Conservation (phyloP, 768 basidiomycete species). For the Boletus sp. region DNA sequence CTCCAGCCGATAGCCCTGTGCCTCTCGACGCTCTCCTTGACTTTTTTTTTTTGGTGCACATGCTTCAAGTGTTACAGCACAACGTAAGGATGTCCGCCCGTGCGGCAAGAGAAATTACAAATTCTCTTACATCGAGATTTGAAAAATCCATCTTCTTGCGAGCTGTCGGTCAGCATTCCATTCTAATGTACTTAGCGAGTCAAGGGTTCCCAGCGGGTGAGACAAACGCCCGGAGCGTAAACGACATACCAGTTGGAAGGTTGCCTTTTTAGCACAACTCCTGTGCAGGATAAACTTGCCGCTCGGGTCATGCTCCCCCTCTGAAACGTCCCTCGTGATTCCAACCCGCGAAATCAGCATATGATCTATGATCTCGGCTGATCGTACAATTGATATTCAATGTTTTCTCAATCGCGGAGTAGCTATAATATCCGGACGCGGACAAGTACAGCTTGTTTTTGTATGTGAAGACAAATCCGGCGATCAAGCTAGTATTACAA, state of each 20-base stretch:
- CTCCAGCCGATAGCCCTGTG: slow-evolving; percentile 3
- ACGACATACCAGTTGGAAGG: background rate
- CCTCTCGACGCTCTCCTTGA: background rate
- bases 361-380: slow-evolving; percentile 15
- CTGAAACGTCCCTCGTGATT: slow-evolving; percentile 15
- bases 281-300: background rate
- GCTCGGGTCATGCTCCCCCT: background rate
- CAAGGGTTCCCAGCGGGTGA: slow-evolving; percentile 2
- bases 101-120: background rate
- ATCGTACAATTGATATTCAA: slow-evolving; percentile 4
- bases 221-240: slow-evolving; percentile 1
- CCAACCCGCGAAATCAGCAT: slow-evolving; percentile 5
- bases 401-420: slow-evolving; percentile 1
- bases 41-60: background rate
- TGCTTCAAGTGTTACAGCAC: background rate
- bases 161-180: background rate
- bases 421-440: slow-evolving; percentile 10
- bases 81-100: background rate
- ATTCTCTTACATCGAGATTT: background rate
- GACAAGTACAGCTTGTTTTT: background rate
- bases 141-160: background rate
- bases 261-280: slow-evolving; percentile 8
- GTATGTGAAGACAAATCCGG: slow-evolving; percentile 6
- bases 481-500: slow-evolving; percentile 11
- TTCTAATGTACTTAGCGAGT: background rate